Conservation (phyloP, 768 basidiomycete genomes). For the Podaxis sp. region DNA sequence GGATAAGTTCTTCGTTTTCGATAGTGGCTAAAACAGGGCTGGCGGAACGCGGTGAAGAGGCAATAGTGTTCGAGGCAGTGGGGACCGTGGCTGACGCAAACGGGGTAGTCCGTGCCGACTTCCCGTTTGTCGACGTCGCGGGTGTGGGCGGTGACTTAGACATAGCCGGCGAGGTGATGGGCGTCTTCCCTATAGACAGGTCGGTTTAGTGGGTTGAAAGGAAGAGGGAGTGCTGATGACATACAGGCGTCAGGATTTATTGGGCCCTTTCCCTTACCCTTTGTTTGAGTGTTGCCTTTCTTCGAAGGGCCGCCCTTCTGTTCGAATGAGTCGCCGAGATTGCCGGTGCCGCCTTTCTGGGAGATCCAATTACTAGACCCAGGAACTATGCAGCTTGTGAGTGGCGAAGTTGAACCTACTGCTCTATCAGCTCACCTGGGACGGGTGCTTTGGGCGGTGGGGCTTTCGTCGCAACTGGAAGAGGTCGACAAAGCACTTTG, state of each 20-base stretch:
- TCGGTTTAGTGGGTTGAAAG: not conserved
- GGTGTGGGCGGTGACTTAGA: not conserved
- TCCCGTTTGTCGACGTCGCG: not conserved
- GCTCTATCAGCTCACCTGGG: not conserved
- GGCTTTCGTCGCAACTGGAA: constrained; percentile 9
- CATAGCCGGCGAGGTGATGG: not conserved
- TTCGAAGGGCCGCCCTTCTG: not conserved
- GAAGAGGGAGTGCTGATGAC: not conserved
- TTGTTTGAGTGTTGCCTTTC: not conserved
- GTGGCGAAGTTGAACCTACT: too few relatives aligned
- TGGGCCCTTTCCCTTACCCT: not conserved
- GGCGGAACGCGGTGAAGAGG: not conserved
- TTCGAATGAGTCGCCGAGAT: not conserved
- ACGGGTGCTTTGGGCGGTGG: constrained; percentile 6
- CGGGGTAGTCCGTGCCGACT: not conserved
- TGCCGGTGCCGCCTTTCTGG: not conserved
- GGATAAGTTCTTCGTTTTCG: not conserved
- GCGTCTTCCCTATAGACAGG: not conserved
- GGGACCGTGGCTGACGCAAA: not conserved
- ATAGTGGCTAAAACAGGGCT: not conserved
- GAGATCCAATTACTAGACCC: constrained; percentile 4
- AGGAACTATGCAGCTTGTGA: not conserved
- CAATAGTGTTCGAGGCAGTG: not conserved
- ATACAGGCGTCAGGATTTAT: constrained; percentile 4
- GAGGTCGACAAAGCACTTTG: constrained; percentile 13